Percentiles rank a stretch among this genome's conserved stretches.
Conservation (phyloP, 2,329 filamentous ascomycete species). For the Huntiella bhutanensis region DNA sequence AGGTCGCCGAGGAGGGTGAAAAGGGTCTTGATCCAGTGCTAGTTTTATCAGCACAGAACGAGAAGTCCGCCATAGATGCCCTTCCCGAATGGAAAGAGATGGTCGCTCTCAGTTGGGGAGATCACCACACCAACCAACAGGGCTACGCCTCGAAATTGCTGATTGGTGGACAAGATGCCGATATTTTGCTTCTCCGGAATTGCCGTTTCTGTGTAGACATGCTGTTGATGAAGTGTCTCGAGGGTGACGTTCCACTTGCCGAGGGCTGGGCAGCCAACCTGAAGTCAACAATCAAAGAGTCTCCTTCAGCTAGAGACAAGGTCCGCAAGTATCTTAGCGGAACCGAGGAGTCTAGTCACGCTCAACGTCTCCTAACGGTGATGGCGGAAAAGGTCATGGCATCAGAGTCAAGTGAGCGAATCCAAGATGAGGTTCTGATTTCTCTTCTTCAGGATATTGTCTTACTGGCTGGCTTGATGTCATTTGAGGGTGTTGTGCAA, state of each 20-base stretch:
- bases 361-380: too few species aligned
- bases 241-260: constrained; percentile 37
- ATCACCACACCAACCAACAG: neutral
- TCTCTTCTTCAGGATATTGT: too few species aligned
- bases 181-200: constrained; percentile 24
- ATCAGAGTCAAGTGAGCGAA: too few species aligned
- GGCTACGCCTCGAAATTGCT: too few species aligned
- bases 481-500: too few species aligned
- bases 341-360: constrained; percentile 16
- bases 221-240: constrained; percentile 30
- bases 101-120: constrained; percentile 29
- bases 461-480: too few species aligned
- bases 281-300: constrained; percentile 51
- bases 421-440: too few species aligned
- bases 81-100: constrained; percentile 34
- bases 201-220: constrained; percentile 46
- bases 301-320: constrained; percentile 41
- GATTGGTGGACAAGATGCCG: too few species aligned
- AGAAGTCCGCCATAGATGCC: constrained; percentile 15
- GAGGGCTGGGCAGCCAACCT: constrained; percentile 73
- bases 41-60: constrained; percentile 26
- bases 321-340: constrained; percentile 35
- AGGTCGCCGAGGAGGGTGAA: constrained; percentile 66
- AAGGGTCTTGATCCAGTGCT: constrained; percentile 62
- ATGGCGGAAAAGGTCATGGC: too few species aligned